Evolutionary conservation across 2,329 filamentous ascomycete genomes (phyloP), one percentile per base, ranked within the genome.

Genomic region (Sporothrix pseudoabietina): DNA sequence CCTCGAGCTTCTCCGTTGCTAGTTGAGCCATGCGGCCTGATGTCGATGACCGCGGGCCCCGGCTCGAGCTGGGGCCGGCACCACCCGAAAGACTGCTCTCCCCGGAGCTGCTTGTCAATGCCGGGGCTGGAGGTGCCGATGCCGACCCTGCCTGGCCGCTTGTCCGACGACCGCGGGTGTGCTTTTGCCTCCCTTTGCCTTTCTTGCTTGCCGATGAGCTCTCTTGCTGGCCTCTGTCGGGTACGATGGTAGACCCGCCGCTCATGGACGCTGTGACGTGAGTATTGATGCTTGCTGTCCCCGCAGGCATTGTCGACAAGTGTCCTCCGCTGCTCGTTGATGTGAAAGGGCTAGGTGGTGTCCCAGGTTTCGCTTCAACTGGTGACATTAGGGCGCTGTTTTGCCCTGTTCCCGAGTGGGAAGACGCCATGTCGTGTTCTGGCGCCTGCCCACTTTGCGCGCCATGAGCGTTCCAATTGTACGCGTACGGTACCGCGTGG

Each of bases 1-100:
- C 74, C 1, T 74, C 75, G 4, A n/a, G 44, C 19, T 77, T 78
- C 61, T 81, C 79, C 30, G 75, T 72, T 9, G 77, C 75, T 10
- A 39, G 41, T 41, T 54, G 52, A 7, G 49, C 9, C 59, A n/a
- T 35, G 41, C 44, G 30, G 9, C 52, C 66, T 39, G 72, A 35
- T 6, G 69, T 57, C n/a, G 69, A 54, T 2, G 69, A 30, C 4
- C 26, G 72, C 4, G 59, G 5, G 12, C 9, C 72, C 4, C n/a
- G 52, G 41, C 39, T n/a, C 26, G 57, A 41, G 39, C 44, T 55
- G 1, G 44, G 26, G 9, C 14, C 55, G 14, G 4, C 30, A 5
- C n/a, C 32, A 7, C 32, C 44, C 6, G 47, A 66, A 1, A 30
- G 59, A 16, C 71, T 72, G 35, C 47, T 57, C 54, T 66, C 71